Conservation (phyloP, 1,284 basidiomycete genomes). For the Tilletiopsis washingtonensis region DNA sequence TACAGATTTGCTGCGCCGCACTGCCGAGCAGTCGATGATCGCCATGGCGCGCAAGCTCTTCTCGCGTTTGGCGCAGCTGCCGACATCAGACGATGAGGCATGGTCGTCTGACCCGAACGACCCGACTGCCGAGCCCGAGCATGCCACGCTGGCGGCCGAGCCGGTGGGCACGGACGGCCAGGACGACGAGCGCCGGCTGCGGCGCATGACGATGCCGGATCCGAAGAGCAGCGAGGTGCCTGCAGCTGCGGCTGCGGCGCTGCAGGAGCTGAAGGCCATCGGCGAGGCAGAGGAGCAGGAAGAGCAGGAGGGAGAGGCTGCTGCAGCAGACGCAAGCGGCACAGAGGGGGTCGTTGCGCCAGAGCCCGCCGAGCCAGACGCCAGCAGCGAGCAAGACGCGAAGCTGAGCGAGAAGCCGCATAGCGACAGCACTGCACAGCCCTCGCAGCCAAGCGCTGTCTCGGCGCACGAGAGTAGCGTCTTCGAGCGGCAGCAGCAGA, state of each 20-base stretch:
- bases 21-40: conserved; percentile 92
- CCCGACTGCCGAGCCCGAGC: conserved; percentile 27
- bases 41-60: conserved; percentile 76
- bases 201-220: conserved; percentile 47
- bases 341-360: background rate
- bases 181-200: conserved; percentile 25
- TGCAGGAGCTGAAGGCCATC: conserved; percentile 24
- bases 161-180: conserved; percentile 17
- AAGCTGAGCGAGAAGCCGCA: conserved; percentile 2
- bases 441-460: background rate
- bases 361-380: conserved; percentile 1
- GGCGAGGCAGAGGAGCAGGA: conserved; percentile 23
- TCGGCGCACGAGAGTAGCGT: background rate
- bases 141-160: conserved; percentile 32
- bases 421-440: background rate
- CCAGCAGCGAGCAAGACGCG: background rate
- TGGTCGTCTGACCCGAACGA: conserved; percentile 22
- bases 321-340: background rate
- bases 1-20: conserved; percentile 73
- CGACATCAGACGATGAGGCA: conserved; percentile 33
- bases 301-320: background rate
- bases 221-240: conserved; percentile 43
- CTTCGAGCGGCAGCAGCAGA: conserved; percentile 21
- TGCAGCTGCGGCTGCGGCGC: conserved; percentile 26
- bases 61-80: conserved; percentile 60